phyloP scores from a whole-genome alignment of 2,329 filamentous ascomycete genomes.

The Plenodomus biglobosus region DNA sequence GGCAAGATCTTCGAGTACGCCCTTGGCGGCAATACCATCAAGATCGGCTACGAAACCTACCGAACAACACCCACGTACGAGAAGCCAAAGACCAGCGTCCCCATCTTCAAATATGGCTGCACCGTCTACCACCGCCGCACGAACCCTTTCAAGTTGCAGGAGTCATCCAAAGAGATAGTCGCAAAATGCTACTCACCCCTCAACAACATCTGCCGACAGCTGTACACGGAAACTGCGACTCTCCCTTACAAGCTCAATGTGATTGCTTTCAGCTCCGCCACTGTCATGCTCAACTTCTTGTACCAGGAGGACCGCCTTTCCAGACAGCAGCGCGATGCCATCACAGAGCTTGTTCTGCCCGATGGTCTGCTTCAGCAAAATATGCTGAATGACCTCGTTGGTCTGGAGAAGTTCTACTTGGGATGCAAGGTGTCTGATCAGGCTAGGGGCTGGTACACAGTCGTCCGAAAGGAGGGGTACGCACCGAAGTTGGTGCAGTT shows the following conservation, averaged over 20 bases:
- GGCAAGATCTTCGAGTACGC: slow-evolving; percentile 23
- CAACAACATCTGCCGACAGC: slow-evolving; percentile 31
- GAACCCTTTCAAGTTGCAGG: slow-evolving; percentile 14
- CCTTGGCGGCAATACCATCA: slow-evolving; percentile 30
- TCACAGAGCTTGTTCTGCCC: slow-evolving; percentile 20
- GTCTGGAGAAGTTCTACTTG: slow-evolving; percentile 24
- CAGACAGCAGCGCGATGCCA: slow-evolving; percentile 21
- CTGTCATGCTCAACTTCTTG: slow-evolving; percentile 34
- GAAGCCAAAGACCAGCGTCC: slow-evolving; percentile 1
- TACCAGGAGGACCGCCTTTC: slow-evolving; percentile 23
- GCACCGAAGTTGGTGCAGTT: slow-evolving; percentile 12
- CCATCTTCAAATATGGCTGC: slow-evolving; percentile 28
- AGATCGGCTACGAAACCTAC: slow-evolving; percentile 29
- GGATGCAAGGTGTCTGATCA: slow-evolving; percentile 3
- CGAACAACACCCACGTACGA: background rate
- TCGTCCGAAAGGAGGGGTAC: slow-evolving; percentile 18
- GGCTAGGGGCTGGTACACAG: slow-evolving; percentile 17
- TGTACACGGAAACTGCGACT: slow-evolving; percentile 32
- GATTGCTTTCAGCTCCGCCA: slow-evolving; percentile 24
- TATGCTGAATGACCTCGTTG: slow-evolving; percentile 20
- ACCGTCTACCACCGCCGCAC: slow-evolving; percentile 12
- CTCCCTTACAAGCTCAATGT: slow-evolving; percentile 30
- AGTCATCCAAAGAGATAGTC: slow-evolving; percentile 6
- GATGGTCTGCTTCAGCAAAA: slow-evolving; percentile 18
- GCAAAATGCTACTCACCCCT: slow-evolving; percentile 20